Percentiles rank a stretch among this genome's conserved stretches.
phyloP scores from a whole-genome alignment of 257 asterid genomes.

The Jasminum sambac region DNA sequence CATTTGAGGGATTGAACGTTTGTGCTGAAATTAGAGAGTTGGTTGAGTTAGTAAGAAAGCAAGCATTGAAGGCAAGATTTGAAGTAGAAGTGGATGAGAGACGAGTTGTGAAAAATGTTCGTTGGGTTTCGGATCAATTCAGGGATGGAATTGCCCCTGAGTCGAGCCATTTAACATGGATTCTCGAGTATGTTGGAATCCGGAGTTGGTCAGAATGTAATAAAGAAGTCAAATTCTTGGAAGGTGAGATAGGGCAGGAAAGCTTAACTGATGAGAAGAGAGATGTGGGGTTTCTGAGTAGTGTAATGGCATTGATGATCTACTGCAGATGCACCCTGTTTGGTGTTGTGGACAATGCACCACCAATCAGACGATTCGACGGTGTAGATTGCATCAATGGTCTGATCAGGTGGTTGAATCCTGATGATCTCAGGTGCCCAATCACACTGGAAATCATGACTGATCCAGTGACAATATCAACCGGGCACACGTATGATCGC shows the following conservation, averaged over 20 bases:
- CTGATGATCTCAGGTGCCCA: conserved; percentile 83
- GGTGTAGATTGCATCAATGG: conserved; percentile 17
- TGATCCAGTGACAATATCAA: conserved; percentile 73
- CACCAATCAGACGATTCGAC: neutral
- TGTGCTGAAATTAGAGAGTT: conserved; percentile 51
- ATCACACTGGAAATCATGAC: conserved; percentile 74
- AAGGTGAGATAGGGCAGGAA: conserved; percentile 43
- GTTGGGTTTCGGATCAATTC: conserved; percentile 32
- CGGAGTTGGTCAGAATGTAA: conserved; percentile 61
- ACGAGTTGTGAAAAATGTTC: conserved; percentile 31
- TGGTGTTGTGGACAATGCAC: conserved; percentile 19
- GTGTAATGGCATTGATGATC: conserved; percentile 53
- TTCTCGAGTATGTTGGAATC: conserved; percentile 57
- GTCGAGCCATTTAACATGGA: conserved; percentile 41
- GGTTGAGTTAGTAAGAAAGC: conserved; percentile 52
- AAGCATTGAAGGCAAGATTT: conserved; percentile 37
- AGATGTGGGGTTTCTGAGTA: conserved; percentile 37
- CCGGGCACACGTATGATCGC: conserved; percentile 87
- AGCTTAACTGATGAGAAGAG: conserved; percentile 39
- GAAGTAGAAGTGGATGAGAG: conserved; percentile 50
- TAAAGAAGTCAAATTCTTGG: conserved; percentile 54
- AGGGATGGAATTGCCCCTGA: conserved; percentile 50
- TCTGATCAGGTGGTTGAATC: conserved; percentile 37
- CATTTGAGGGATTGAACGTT: conserved; percentile 31
- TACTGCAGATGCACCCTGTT: conserved; percentile 66